Conservation (phyloP, 75 land plant genomes). For the Gnetum montanum region DNA sequence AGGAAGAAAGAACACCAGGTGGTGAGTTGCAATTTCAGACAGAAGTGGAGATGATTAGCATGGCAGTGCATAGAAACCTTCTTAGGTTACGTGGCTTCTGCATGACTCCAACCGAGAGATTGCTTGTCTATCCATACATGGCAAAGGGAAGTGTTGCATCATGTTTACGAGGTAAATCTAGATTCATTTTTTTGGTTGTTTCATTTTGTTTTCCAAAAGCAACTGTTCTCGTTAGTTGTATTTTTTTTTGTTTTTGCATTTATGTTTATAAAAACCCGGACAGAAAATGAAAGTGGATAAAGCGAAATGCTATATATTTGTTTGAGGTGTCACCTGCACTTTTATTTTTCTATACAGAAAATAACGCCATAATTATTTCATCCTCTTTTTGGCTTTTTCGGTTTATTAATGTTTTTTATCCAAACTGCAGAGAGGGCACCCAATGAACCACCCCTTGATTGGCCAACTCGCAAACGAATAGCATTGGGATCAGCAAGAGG, state of each 20-base stretch:
- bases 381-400: too few species aligned
- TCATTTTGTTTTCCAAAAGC: neutral
- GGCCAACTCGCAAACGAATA: slow-evolving; percentile 59
- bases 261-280: too few species aligned
- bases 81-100: slow-evolving; percentile 76
- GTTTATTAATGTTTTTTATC: too few species aligned
- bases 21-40: slow-evolving; percentile 67
- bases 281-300: too few species aligned
- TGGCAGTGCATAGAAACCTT: slow-evolving; percentile 82
- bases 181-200: neutral
- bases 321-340: too few species aligned
- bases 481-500: slow-evolving; percentile 85
- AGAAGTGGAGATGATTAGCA: slow-evolving; percentile 81
- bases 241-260: too few species aligned
- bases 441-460: slow-evolving; percentile 53
- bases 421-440: slow-evolving; percentile 45
- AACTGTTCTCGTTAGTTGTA: neutral
- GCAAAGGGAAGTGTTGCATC: slow-evolving; percentile 90
- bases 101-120: slow-evolving; percentile 77
- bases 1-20: slow-evolving; percentile 66
- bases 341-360: too few species aligned
- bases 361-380: too few species aligned
- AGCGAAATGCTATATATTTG: too few species aligned
- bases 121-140: slow-evolving; percentile 72
- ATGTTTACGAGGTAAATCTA: slow-evolving; percentile 65